A percentile compares a stretch with the other conserved stretches of the same genome.
Evolutionary conservation across 2,329 filamentous ascomycete species (phyloP).

Genomic region (Hymenoscyphus linearis): DNA sequence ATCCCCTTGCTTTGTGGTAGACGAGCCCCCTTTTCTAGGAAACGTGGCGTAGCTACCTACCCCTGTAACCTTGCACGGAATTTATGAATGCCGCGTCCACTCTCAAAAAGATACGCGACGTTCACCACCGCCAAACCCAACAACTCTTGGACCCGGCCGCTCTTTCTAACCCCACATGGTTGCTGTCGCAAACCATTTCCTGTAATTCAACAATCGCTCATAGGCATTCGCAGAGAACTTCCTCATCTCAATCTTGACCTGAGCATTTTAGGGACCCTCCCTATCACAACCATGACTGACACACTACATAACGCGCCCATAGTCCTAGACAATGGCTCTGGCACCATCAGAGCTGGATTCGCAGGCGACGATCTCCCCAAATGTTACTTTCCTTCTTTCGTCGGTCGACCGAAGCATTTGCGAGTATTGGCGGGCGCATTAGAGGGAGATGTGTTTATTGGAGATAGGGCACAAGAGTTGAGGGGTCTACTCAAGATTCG

Average conservation of each 20-base stretch:
- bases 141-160: background rate
- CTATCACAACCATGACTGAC: slow-evolving; percentile 50
- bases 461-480: slow-evolving; percentile 80
- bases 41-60: background rate
- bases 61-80: background rate
- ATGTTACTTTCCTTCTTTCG: slow-evolving; percentile 96
- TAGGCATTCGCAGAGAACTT: background rate
- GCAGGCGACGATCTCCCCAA: slow-evolving; percentile 94
- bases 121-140: background rate
- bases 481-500: slow-evolving; percentile 90
- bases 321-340: slow-evolving; percentile 97
- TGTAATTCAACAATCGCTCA: background rate
- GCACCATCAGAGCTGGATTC: slow-evolving; percentile 94
- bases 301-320: slow-evolving; percentile 94
- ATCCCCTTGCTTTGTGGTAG: background rate
- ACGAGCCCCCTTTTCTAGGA: background rate
- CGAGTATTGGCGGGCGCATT: slow-evolving; percentile 93
- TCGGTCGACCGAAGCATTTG: slow-evolving; percentile 91
- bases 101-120: background rate
- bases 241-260: background rate
- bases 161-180: background rate
- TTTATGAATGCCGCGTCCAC: background rate
- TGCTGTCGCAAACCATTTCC: background rate
- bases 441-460: slow-evolving; percentile 96
- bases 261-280: background rate